Percentiles rank a stretch among this genome's conserved stretches.
These are phyloP conservation scores for Drechslerella coelobrocha DNA, from an alignment of 2,329 filamentous ascomycete species.

Conservation along the genomic window DNA sequence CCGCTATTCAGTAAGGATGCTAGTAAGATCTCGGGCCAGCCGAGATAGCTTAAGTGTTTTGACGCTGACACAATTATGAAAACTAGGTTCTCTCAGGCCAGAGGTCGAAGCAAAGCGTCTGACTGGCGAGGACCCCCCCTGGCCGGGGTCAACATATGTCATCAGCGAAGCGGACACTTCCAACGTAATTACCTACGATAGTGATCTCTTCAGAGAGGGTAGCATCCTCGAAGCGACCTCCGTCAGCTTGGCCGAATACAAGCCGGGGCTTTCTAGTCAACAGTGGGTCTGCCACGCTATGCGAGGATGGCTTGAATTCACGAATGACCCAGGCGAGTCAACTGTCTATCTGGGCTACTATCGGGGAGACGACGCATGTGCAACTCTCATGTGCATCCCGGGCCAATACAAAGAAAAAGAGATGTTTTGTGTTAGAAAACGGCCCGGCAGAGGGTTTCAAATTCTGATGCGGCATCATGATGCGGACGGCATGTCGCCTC, in stretches of 20 bases:
- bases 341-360: constrained; percentile 20
- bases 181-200: constrained; percentile 14
- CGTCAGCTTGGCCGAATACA: constrained; percentile 3
- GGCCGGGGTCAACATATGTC: constrained; percentile 14
- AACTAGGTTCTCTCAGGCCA: too few relatives aligned
- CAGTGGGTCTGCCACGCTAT: constrained; percentile 21
- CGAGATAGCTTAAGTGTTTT: background rate
- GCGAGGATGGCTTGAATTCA: constrained; percentile 22
- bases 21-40: too few relatives aligned
- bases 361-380: background rate
- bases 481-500: constrained; percentile 1
- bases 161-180: constrained; percentile 18
- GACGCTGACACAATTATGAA: background rate
- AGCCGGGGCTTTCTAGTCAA: background rate
- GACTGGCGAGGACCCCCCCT: constrained; percentile 9
- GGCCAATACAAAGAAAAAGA: constrained; percentile 8
- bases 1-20: too few relatives aligned
- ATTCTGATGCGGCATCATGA: constrained; percentile 23
- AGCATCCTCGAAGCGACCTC: too few relatives aligned
- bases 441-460: constrained; percentile 9
- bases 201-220: too few relatives aligned
- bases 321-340: constrained; percentile 14
- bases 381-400: constrained; percentile 6
- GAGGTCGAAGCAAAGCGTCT: too few relatives aligned
- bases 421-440: constrained; percentile 20